Conservation (phyloP, 2,329 filamentous ascomycete species). For the Diaporthe sp. region DNA sequence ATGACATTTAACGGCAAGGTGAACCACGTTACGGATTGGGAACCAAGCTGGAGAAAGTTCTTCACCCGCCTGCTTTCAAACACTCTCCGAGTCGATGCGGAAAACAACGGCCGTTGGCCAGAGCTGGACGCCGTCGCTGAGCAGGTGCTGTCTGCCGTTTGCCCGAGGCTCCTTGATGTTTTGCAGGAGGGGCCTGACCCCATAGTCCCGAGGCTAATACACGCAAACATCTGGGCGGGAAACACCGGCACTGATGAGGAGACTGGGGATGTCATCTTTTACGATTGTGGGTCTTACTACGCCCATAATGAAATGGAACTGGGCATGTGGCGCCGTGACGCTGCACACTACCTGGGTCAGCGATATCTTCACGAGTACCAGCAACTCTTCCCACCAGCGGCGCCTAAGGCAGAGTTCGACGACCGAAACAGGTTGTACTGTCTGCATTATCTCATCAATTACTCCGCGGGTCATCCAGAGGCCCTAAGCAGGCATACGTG, state of each 20-base stretch:
- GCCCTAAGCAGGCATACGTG: background rate
- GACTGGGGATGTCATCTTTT: background rate
- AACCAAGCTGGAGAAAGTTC: background rate
- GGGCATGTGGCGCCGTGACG: constrained; percentile 6
- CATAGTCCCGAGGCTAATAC: background rate
- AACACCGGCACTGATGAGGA: background rate
- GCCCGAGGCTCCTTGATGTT: background rate
- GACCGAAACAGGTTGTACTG: background rate
- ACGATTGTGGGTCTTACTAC: background rate
- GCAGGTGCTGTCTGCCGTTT: background rate
- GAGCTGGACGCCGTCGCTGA: accelerated
- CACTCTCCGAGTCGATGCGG: background rate
- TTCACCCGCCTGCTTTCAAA: background rate
- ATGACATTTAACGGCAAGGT: background rate
- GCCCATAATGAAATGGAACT: constrained; percentile 4
- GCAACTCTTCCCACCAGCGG: background rate
- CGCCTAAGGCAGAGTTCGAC: background rate
- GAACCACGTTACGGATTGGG: background rate
- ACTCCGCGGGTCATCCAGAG: background rate
- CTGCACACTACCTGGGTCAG: background rate
- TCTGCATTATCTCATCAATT: background rate
- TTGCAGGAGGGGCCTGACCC: accelerated
- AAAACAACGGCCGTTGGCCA: background rate
- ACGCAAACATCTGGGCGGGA: background rate
- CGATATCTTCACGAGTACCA: background rate